A percentile compares a stretch with the other conserved stretches of the same genome.
phyloP scores from a whole-genome alignment of 495 filamentous ascomycete species.

The Xylaria scruposa region DNA sequence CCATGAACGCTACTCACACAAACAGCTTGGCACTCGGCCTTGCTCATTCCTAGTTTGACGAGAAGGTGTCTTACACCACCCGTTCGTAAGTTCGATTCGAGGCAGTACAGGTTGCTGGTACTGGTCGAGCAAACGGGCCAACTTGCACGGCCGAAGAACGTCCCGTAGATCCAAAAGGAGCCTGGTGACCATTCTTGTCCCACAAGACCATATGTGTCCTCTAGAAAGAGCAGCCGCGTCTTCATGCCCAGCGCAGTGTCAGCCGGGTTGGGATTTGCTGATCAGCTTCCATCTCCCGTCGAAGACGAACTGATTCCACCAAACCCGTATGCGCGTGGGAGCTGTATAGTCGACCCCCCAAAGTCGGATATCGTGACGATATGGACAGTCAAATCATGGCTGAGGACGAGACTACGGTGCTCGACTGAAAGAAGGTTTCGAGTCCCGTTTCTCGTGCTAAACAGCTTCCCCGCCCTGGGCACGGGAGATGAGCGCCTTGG shows the following conservation, averaged over 20 bases:
- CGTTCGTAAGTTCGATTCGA: constrained; percentile 13
- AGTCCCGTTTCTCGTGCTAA: neutral
- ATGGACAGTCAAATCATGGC: constrained; percentile 4
- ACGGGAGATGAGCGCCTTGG: constrained; percentile 14
- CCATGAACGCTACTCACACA: constrained; percentile 23
- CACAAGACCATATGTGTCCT: constrained; percentile 3
- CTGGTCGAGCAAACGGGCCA: constrained; percentile 4
- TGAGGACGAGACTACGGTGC: neutral
- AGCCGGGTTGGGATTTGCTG: constrained; percentile 11
- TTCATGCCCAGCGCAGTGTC: constrained; percentile 2
- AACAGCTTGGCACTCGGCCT: constrained; percentile 23
- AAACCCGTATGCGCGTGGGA: neutral
- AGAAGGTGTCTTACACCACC: constrained; percentile 11
- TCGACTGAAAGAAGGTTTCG: neutral
- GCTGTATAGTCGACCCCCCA: neutral
- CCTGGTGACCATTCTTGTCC: neutral
- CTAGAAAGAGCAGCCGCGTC: neutral
- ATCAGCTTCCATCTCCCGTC: neutral
- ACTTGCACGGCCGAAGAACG: neutral
- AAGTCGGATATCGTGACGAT: neutral
- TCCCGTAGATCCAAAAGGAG: neutral
- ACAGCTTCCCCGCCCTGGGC: neutral
- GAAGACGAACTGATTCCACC: neutral
- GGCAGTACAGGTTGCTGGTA: neutral
- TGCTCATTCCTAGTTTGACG: constrained; percentile 15